Evolutionary conservation across 108 stramenopile genomes (phyloP).

Genomic region (Nannochloropsis gaditana): DNA sequence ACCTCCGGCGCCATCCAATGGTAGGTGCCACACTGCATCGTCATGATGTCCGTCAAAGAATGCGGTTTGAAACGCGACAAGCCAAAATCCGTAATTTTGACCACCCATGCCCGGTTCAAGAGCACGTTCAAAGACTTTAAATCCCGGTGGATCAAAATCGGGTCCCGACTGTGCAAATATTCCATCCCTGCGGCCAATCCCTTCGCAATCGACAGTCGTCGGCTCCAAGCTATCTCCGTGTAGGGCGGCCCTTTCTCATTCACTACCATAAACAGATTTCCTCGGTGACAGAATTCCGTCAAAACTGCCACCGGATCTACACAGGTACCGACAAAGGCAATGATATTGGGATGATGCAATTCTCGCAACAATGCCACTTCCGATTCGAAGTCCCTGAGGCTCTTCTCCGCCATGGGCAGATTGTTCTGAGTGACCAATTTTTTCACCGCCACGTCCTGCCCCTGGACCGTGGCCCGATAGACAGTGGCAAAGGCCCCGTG

Average conservation of each 20-base stretch:
- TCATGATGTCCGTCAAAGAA: constrained; percentile 46
- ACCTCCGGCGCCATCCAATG: constrained; percentile 64
- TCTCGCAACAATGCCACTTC: constrained; percentile 23
- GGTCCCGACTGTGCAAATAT: constrained; percentile 52
- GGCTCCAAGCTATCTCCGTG: constrained; percentile 18
- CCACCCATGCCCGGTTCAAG: constrained; percentile 45
- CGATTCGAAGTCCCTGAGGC: constrained; percentile 27
- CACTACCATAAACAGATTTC: constrained; percentile 28
- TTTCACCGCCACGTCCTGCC: constrained; percentile 23
- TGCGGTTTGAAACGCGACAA: constrained; percentile 53
- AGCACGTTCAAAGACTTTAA: constrained; percentile 55
- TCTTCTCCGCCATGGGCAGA: constrained; percentile 29
- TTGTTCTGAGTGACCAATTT: constrained; percentile 28
- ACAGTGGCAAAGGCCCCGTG: constrained; percentile 55
- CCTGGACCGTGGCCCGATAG: constrained; percentile 34
- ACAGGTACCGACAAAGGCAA: constrained; percentile 25
- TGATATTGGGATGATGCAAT: constrained; percentile 38
- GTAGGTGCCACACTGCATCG: constrained; percentile 56
- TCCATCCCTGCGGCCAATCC: constrained; percentile 45
- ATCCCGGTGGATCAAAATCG: constrained; percentile 56
- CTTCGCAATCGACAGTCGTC: constrained; percentile 21
- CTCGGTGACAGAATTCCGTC: constrained; percentile 31
- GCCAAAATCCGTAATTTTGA: constrained; percentile 56
- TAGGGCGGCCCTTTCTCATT: neutral
- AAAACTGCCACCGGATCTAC: constrained; percentile 22